Conservation (phyloP, 331 rosid genomes). For the Rosa hybrid region DNA sequence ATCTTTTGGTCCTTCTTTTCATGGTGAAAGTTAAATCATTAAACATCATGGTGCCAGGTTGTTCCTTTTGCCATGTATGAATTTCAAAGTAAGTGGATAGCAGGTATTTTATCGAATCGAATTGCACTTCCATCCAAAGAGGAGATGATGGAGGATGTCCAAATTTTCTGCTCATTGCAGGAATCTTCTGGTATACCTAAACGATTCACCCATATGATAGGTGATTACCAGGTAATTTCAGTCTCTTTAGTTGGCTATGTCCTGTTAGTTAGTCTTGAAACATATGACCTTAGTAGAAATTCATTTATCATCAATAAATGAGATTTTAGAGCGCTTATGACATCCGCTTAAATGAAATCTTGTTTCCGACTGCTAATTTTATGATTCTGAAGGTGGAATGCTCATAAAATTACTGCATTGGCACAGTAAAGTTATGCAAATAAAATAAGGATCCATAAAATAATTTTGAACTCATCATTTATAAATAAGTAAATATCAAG, state of each 20-base stretch:
- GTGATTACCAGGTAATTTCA: conserved; percentile 47
- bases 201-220: conserved; percentile 64
- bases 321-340: too few species aligned
- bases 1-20: background rate
- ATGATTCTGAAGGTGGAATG: too few species aligned
- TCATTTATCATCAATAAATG: background rate
- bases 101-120: conserved; percentile 69
- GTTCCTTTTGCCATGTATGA: conserved; percentile 62
- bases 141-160: conserved; percentile 64
- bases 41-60: conserved; percentile 46
- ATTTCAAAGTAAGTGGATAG: conserved; percentile 90
- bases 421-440: too few species aligned
- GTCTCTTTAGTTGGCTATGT: conserved; percentile 8
- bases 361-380: too few species aligned
- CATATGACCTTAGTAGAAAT: background rate
- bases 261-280: background rate
- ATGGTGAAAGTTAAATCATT: background rate
- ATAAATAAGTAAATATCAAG: too few species aligned
- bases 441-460: too few species aligned
- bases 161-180: conserved; percentile 49
- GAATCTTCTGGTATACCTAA: conserved; percentile 60
- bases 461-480: too few species aligned
- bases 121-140: conserved; percentile 65
- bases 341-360: background rate
- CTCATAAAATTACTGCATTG: too few species aligned